Base-by-base conservation (phyloP, 768 basidiomycete genomes). In the Gelatoporia subvermispora region DNA sequence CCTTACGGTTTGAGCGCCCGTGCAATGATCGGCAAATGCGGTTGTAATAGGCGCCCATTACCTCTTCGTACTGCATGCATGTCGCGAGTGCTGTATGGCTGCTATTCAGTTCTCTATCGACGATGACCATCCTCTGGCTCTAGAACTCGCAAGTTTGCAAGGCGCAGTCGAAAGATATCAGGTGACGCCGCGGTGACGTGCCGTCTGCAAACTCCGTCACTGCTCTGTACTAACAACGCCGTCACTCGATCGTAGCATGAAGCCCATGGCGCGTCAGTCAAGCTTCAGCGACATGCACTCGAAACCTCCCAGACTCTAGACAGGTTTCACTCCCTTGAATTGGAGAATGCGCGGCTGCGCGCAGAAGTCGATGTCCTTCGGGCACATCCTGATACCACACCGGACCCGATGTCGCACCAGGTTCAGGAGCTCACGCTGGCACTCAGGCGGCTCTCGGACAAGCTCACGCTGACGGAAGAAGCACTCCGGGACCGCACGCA, bases 391-490 rank as follows among this genome's bases (percentile, higher is more conserved):
- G 74, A 78, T 41, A 60, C 68, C 3, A 63, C 71, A 7, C 66
- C 65, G 0, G 68, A 68, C 43, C 67, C 70, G 5, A 66, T 71
- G 23, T 55, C 65, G 5, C 52, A 66, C 3, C 73, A 73, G 47
- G 69, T 71, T 1, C 65, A 72, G 15, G 71, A 90, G 49, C 73
- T 90, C 44, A 81, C 85, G 0, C 74, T 90, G 8, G 79, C 85
- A 0, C 73, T 88, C 22, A 75, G 87, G 7, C 77, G 76, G 18
- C 69, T 87, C 25, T 83, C 79, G 3, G 81, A 87, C 59, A 84
- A 89, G 62, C 74, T 89, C 17, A 70, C 74, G 0, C 59, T 76
- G 9, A 80, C 84, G 0, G 88, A 90, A 60, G 65, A 73, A 10
- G 60, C 75, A 8, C 69, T 88, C 1, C 61, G 73, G 13, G 60